A percentile compares a stretch with the other conserved stretches of the same genome.
These are phyloP conservation scores for Decorospora gaudefroyi DNA, from an alignment of 2,329 filamentous ascomycete genomes.

Conservation along the genomic window DNA sequence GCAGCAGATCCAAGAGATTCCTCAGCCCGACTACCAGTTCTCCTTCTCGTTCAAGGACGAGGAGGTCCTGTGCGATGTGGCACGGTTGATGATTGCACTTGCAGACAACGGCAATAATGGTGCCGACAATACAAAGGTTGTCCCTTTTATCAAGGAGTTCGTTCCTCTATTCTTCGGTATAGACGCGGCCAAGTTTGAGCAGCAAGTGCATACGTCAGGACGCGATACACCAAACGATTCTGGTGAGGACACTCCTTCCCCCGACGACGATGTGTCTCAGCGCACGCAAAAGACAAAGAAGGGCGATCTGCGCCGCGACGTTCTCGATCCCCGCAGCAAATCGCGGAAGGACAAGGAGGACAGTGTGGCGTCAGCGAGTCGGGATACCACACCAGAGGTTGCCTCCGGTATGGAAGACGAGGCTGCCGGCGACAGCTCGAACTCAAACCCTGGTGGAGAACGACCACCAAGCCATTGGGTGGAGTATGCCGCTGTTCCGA, in stretches of 20 bases:
- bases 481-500: conserved; percentile 60
- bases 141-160: conserved; percentile 56
- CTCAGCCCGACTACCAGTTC: conserved; percentile 72
- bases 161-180: conserved; percentile 57
- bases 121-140: conserved; percentile 52
- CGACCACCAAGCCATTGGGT: conserved; percentile 67
- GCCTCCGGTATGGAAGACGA: conserved; percentile 80
- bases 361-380: conserved; percentile 76
- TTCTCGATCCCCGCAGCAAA: conserved; percentile 79
- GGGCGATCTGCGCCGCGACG: conserved; percentile 73
- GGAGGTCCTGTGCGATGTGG: conserved; percentile 58
- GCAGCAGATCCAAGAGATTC: conserved; percentile 63
- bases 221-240: conserved; percentile 48
- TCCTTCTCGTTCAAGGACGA: conserved; percentile 69
- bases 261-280: conserved; percentile 73
- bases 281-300: conserved; percentile 68
- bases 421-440: conserved; percentile 63
- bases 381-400: conserved; percentile 85
- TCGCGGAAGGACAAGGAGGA: conserved; percentile 76
- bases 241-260: conserved; percentile 67
- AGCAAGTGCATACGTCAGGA: conserved; percentile 61
- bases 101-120: conserved; percentile 50
- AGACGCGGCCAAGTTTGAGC: conserved; percentile 62
- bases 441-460: conserved; percentile 62
- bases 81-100: conserved; percentile 52